Conservation (phyloP, 2,329 filamentous ascomycete genomes). For the Ophiosphaerella narmari region DNA sequence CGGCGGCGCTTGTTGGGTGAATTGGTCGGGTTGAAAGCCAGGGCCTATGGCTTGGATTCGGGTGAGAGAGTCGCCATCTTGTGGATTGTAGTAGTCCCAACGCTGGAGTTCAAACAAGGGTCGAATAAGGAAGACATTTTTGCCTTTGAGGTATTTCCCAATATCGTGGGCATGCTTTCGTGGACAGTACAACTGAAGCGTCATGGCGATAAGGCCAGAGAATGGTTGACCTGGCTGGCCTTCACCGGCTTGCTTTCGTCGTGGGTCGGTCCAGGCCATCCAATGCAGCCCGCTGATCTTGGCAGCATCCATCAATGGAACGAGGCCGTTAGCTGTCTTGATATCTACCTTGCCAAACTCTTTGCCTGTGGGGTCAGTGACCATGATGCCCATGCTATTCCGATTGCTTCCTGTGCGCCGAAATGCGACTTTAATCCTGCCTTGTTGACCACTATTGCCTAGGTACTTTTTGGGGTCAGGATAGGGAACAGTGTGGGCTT, state of each 20-base stretch:
- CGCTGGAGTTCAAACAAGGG: slow-evolving; percentile 66
- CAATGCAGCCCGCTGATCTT: slow-evolving; percentile 68
- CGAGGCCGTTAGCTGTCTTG: slow-evolving; percentile 68
- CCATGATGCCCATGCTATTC: slow-evolving; percentile 71
- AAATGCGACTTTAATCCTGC: slow-evolving; percentile 73
- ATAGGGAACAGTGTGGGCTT: slow-evolving; percentile 69
- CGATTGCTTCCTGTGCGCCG: slow-evolving; percentile 61
- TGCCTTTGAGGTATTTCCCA: slow-evolving; percentile 69
- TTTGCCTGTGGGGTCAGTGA: slow-evolving; percentile 71
- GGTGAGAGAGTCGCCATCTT: slow-evolving; percentile 46
- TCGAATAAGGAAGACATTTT: slow-evolving; percentile 68
- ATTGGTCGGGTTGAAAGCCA: slow-evolving; percentile 13
- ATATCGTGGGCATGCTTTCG: slow-evolving; percentile 67
- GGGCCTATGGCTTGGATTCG: slow-evolving; percentile 20
- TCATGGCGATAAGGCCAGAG: slow-evolving; percentile 54
- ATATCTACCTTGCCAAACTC: slow-evolving; percentile 78
- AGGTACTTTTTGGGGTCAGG: slow-evolving; percentile 67
- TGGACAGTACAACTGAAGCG: slow-evolving; percentile 80
- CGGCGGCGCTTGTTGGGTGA: not conserved
- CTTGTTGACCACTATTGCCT: slow-evolving; percentile 63
- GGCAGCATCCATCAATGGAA: slow-evolving; percentile 71
- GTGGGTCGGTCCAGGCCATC: slow-evolving; percentile 70
- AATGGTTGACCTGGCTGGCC: slow-evolving; percentile 25
- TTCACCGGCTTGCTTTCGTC: slow-evolving; percentile 68
- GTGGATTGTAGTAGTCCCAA: slow-evolving; percentile 77